Evolutionary conservation across 495 filamentous ascomycete genomes (phyloP), one percentile per base, ranked within the genome.

Genomic region (Aspergillus haitiensis): DNA sequence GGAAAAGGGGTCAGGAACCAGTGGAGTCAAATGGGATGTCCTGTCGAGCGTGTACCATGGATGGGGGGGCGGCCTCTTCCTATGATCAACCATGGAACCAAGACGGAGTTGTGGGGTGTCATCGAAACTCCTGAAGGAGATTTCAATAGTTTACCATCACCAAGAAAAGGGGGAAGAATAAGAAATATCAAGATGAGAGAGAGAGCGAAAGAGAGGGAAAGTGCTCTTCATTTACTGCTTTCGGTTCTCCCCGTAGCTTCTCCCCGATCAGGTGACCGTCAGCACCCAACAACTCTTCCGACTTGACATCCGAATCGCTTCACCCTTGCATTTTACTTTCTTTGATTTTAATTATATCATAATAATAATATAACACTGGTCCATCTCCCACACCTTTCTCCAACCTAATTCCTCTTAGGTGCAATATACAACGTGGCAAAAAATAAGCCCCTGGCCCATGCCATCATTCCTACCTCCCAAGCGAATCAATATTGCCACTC

Each of bases 371-470:
- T 46, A 16, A 16, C 42, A 27, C 42, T 46, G n/a, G 12, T 2
- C 42, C 37, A 4, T 40, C 37, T 42, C 9, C 39, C 39, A 11
- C 39, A 15, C 15, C 39, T 42, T 42, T 13, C 12, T 11, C 39
- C 15, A 42, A 42, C 39, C 15, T 8, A 13, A 42, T 13, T 42
- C 15, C 9, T 15, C 9, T 13, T 42, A 42, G 39, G 5, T 15
- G 39, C 39, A 42, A 42, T 42, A 13, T 42, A 11, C 39, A 42
- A 42, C 39, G 39, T 42, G 39, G 39, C 39, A 42, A 42, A 42
- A 15, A 8, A 11, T 11, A 5, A 42, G 7, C 5, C 15, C 39
- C 9, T 42, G 39, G 12, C 13, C 37, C 37, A 40, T 40, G 21
- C 37, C 37, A 40, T 40, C 37, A 9, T 9, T 40, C 37, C 37